A percentile compares a stretch with the other conserved stretches of the same genome.
These are phyloP conservation scores for Butyriboletus appendiculatus DNA, from an alignment of 1,284 basidiomycete species.

Conservation along the genomic window DNA sequence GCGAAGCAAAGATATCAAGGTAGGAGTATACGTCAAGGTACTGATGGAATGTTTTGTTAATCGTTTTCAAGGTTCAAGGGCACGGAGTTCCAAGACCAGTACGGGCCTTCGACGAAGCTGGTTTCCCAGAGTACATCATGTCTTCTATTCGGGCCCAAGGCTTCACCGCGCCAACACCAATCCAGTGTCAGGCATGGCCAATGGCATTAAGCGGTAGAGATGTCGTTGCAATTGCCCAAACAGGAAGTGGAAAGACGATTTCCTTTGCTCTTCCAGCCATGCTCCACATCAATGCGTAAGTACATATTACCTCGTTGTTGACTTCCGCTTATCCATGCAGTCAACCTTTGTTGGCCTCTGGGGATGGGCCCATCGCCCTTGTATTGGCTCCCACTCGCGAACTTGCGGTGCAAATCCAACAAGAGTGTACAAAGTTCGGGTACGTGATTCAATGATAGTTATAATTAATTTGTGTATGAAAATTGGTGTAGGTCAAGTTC, in stretches of 20 bases:
- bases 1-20: slow-evolving; percentile 85
- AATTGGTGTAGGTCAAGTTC: slow-evolving; percentile 73
- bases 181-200: slow-evolving; percentile 99
- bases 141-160: slow-evolving; percentile 92
- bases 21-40: slow-evolving; percentile 25
- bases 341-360: slow-evolving; percentile 91
- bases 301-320: slow-evolving; percentile 6
- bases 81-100: slow-evolving; percentile 89
- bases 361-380: slow-evolving; percentile 96
- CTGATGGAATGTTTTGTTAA: not conserved
- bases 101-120: slow-evolving; percentile 90
- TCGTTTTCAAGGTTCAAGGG: slow-evolving; percentile 76
- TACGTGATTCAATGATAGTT: slow-evolving; percentile 34
- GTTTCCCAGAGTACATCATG: slow-evolving; percentile 96
- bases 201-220: slow-evolving; percentile 95
- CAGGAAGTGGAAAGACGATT: slow-evolving; percentile 97
- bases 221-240: slow-evolving; percentile 96
- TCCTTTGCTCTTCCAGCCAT: slow-evolving; percentile 98
- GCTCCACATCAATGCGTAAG: slow-evolving; percentile 98
- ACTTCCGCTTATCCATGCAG: slow-evolving; percentile 38
- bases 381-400: slow-evolving; percentile 98
- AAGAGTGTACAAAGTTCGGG: slow-evolving; percentile 98
- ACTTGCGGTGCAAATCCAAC: slow-evolving; percentile 97
- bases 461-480: slow-evolving; percentile 3
- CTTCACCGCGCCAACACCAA: slow-evolving; percentile 87